These are phyloP conservation scores for Coemansia sp. DNA, from an alignment of 192 early-diverging fungal species.

Conservation along the genomic window DNA sequence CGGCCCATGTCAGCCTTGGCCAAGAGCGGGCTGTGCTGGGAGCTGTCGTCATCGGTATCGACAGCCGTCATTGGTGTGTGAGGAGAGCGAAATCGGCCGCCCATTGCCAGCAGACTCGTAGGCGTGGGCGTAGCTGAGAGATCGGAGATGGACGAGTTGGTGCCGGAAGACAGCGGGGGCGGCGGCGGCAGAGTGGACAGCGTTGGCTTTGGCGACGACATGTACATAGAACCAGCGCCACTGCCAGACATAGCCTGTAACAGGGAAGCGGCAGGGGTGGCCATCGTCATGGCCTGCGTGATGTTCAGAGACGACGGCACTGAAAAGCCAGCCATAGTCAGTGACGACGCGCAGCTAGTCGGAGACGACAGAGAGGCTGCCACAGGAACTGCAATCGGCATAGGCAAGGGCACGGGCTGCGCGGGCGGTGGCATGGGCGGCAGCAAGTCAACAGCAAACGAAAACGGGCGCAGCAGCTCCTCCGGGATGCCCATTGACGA, in stretches of 20 bases:
- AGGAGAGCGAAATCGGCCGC: slow-evolving; percentile 4
- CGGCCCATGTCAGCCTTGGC: background rate
- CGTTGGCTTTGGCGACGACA: too few species aligned
- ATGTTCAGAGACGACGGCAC: background rate
- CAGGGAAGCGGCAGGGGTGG: background rate
- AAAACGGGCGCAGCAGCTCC: slow-evolving; percentile 37
- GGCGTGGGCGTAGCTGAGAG: slow-evolving; percentile 4
- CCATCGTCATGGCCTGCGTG: background rate
- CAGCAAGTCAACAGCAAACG: slow-evolving; percentile 20
- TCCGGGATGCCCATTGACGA: slow-evolving; percentile 13
- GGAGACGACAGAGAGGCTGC: background rate
- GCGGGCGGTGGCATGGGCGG: background rate
- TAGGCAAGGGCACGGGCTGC: background rate
- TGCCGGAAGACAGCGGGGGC: slow-evolving; percentile 10
- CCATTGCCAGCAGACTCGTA: background rate
- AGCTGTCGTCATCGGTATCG: background rate
- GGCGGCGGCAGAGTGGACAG: background rate
- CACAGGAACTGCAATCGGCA: background rate
- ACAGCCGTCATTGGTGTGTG: slow-evolving; percentile 4
- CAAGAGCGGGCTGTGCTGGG: background rate
- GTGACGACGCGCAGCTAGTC: background rate
- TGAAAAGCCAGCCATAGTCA: background rate
- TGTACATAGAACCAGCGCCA: background rate
- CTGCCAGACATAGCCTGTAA: background rate
- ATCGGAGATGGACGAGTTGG: background rate